Evolutionary conservation across 2,329 filamentous ascomycete species (phyloP).

Genomic region (Raffaelea arxii): DNA sequence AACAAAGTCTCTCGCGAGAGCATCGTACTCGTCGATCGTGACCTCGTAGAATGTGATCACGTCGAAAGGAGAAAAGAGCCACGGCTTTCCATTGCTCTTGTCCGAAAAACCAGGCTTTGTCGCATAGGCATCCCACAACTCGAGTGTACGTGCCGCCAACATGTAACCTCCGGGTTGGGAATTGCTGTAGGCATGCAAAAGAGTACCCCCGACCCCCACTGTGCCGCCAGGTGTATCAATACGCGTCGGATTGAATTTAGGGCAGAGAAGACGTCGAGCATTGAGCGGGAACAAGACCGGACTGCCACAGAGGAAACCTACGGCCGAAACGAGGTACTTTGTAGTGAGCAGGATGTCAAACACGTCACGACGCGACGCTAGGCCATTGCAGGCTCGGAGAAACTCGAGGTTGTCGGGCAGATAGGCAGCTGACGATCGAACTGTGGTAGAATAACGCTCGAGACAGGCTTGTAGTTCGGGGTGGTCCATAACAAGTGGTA

Average conservation of each 20-base stretch:
- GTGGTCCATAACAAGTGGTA: constrained; percentile 17
- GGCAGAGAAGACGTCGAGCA: constrained; percentile 15
- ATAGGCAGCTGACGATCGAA: constrained; percentile 45
- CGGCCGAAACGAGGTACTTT: constrained; percentile 13
- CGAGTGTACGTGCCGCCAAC: constrained; percentile 20
- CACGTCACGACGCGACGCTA: constrained; percentile 13
- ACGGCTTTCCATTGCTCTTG: constrained; percentile 21
- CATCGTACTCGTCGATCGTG: constrained; percentile 20
- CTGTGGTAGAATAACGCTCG: constrained; percentile 45
- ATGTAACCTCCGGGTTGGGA: constrained; percentile 28
- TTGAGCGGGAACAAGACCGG: constrained; percentile 12
- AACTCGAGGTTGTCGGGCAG: constrained; percentile 37
- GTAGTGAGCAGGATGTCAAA: constrained; percentile 17
- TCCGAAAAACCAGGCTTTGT: background rate
- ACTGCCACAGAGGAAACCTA: constrained; percentile 22
- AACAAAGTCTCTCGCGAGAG: background rate
- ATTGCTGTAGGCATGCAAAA: constrained; percentile 26
- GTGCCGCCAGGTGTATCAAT: constrained; percentile 25
- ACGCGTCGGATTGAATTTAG: constrained; percentile 25
- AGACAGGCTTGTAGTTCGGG: constrained; percentile 31
- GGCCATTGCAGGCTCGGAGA: constrained; percentile 19
- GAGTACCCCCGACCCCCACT: constrained; percentile 25
- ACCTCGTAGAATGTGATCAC: constrained; percentile 24
- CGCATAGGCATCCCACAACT: constrained; percentile 7
- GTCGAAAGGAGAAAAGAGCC: constrained; percentile 28